phyloP scores from a whole-genome alignment of 2,329 filamentous ascomycete species.

The Fusarium paranaense region DNA sequence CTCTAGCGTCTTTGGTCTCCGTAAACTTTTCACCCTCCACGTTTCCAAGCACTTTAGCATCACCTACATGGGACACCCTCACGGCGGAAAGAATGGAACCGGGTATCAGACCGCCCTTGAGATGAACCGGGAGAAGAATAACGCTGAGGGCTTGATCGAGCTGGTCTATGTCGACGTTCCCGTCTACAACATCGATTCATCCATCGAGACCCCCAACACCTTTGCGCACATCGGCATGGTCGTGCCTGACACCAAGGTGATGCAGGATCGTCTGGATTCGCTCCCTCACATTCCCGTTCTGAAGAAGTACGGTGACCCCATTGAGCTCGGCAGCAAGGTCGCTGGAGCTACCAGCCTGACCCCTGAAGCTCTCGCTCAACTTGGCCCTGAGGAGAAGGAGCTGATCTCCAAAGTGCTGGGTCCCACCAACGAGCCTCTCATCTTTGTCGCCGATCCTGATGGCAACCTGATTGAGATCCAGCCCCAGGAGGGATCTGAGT shows the following conservation, averaged over 20 bases:
- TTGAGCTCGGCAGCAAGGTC: conserved; percentile 11
- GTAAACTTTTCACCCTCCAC: conserved; percentile 49
- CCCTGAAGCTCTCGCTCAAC: conserved; percentile 13
- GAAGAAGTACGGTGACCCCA: conserved; percentile 42
- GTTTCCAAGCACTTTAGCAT: conserved; percentile 45
- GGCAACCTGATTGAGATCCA: conserved; percentile 44
- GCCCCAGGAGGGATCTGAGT: conserved; percentile 10
- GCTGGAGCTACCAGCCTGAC: conserved; percentile 29
- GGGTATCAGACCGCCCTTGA: conserved; percentile 51
- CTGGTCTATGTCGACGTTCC: conserved; percentile 43
- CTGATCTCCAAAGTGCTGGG: conserved; percentile 5
- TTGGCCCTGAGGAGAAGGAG: conserved; percentile 5
- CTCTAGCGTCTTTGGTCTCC: conserved; percentile 49
- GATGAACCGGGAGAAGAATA: conserved; percentile 50
- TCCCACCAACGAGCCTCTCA: conserved; percentile 24
- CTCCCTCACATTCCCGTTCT: conserved; percentile 36
- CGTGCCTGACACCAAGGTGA: conserved; percentile 47
- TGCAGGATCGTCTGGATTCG: conserved; percentile 43
- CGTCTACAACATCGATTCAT: conserved; percentile 31
- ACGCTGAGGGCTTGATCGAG: conserved; percentile 48
- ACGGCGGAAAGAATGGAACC: conserved; percentile 53
- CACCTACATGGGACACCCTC: conserved; percentile 51
- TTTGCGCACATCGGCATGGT: conserved; percentile 52
- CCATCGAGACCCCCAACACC: conserved; percentile 43
- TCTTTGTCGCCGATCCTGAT: conserved; percentile 41